Evolutionary conservation across 495 filamentous ascomycete species (phyloP).

Genomic region (Aspergillus ostianus): DNA sequence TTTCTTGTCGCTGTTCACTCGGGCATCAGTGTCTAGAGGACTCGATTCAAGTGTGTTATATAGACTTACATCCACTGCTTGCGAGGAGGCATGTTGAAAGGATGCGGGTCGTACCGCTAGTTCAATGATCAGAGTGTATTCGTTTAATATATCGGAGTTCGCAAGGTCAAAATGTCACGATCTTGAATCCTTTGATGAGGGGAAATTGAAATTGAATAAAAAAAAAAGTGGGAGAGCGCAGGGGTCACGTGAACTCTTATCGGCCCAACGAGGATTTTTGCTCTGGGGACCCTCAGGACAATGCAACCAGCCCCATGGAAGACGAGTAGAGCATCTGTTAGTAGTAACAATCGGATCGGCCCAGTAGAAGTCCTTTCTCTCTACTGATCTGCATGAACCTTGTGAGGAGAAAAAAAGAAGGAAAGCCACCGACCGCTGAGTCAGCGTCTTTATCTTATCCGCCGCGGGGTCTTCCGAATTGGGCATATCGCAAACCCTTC

Average conservation of each 20-base stretch:
- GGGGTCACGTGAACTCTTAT: conserved; percentile 38
- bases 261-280: conserved; percentile 20
- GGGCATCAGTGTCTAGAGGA: background rate
- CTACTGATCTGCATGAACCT: too few species aligned
- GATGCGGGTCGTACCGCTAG: background rate
- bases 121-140: background rate
- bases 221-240: conserved; percentile 36
- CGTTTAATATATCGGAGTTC: background rate
- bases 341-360: too few species aligned
- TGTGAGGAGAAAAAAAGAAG: too few species aligned
- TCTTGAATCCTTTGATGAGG: conserved; percentile 10
- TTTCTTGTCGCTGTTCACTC: conserved; percentile 78
- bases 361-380: too few species aligned
- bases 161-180: background rate
- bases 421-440: conserved; percentile 19
- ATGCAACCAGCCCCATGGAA: background rate
- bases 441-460: conserved; percentile 33
- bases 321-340: too few species aligned
- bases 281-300: background rate
- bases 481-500: conserved; percentile 12
- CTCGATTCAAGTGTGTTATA: background rate
- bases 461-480: conserved; percentile 17
- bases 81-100: conserved; percentile 64
- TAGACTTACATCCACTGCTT: conserved; percentile 84
- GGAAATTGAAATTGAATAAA: conserved; percentile 22